Percentiles rank a stretch among this genome's conserved stretches.
Evolutionary conservation across 2,329 filamentous ascomycete species (phyloP).

Genomic region (Trichoderma polysporum): DNA sequence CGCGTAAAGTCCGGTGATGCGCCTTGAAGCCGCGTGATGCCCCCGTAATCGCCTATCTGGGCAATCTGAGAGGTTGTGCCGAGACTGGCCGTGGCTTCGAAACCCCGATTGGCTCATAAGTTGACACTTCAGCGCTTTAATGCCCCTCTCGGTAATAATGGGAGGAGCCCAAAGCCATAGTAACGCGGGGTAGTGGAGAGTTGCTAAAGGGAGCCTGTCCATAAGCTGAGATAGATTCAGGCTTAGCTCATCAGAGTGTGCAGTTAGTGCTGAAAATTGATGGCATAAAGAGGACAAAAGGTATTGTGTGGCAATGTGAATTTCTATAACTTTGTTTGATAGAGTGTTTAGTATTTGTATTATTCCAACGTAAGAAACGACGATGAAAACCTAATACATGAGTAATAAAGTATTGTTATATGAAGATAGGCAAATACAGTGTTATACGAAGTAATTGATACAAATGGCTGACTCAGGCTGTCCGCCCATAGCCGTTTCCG

Average conservation of each 20-base stretch:
- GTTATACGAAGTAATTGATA: too few relatives aligned
- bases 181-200: constrained; percentile 20
- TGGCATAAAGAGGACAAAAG: too few relatives aligned
- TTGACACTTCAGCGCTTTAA: background rate
- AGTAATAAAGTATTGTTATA: background rate
- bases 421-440: background rate
- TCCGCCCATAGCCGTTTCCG: background rate
- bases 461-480: too few relatives aligned
- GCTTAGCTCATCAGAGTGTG: background rate
- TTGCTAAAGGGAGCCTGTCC: background rate
- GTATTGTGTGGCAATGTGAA: background rate
- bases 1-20: constrained; percentile 9
- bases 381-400: background rate
- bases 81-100: constrained; percentile 11
- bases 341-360: background rate
- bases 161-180: background rate
- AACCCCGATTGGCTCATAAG: constrained; percentile 13
- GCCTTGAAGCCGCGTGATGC: background rate
- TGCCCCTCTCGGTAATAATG: constrained; percentile 9
- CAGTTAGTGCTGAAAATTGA: too few relatives aligned
- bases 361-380: background rate
- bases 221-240: background rate
- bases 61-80: constrained; percentile 16
- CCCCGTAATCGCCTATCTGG: constrained; percentile 12
- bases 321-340: background rate